Base-by-base conservation (phyloP, 2,329 filamentous ascomycete genomes). In the Pseudogymnoascus sp. region DNA sequence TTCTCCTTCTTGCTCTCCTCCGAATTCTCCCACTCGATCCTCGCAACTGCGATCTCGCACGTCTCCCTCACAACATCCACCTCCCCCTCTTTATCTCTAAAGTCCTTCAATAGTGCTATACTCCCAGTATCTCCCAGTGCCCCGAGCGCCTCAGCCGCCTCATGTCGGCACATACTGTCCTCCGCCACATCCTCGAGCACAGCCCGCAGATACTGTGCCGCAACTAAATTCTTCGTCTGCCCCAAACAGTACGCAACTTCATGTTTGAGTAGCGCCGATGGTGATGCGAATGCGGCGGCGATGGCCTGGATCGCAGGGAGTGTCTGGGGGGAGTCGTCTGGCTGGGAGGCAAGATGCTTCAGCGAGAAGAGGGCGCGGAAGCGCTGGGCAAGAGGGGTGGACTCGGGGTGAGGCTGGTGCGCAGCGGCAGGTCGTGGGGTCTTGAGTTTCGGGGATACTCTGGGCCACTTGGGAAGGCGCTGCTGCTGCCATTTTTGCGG, bases 291-390 rank as follows among this genome's bases (percentile, higher is more conserved):
- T 1, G 82, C 93, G 6, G 92, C 91, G 2, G 93, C 92, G 69
- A 99, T 99, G 43, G 95, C 93, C 63, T 87, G 82, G 68, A 89
- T 84, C 59, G 86, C 84, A 6, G 86, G 78, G 16, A 79, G 75
- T 0, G 82, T 83, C 67, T 85, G 77, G 43, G 79, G 75, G 28
- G 80, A 84, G 0, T 83, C 76, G 8, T 83, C 83, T 38, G 82
- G 75, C 67, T 87, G 84, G 63, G 84, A 87, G 58, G 95, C 93
- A 65, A 97, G 80, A 75, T 97, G 90, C 80, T 99, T 99, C 65
- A 99, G 87, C 16, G 93, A 97, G 80, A 99, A 99, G 69, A 99
- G 89, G 45, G 95, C 93, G 70, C 95, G 91, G 78, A 97, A 99
- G 67, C 95, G 91, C 67, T 91, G 83, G 40, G 93, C 89, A 62